Evolutionary conservation across 2,329 filamentous ascomycete species (phyloP), one percentile per base, ranked within the genome.

Genomic region (Grosmannia clavigera): DNA sequence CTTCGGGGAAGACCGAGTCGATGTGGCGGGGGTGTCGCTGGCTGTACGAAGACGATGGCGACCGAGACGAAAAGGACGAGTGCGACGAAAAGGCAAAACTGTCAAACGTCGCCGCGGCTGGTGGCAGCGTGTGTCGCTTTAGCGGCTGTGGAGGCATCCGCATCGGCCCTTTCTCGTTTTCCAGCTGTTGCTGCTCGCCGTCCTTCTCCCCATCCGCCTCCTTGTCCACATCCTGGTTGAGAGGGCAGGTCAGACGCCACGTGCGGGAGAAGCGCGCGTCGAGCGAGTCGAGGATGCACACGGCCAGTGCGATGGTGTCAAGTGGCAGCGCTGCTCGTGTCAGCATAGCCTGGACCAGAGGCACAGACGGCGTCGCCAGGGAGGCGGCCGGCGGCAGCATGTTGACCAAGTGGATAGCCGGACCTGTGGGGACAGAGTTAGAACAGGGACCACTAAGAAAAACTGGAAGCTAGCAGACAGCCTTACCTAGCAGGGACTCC

Each of bases 241-340:
- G 71, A 0, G 83, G 83, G 65, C 81, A 84, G 3, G 77, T 76
- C 60, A 81, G 74, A 27, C 84, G 80, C 83, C 83, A 87, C 61
- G 73, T 77, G 40, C 81, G 77, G 55, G 83, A 81, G 68, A 87
- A 87, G 61, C 79, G 81, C 55, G 78, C 77, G 70, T 81, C 79
- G 63, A 87, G 75, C 50, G 82, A 83, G 68, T 87, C 84, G 65
- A 87, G 76, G 57, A 87, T 81, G 74, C 82, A 85, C 48, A 84
- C 82, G 43, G 83, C 83, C 46, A 87, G 74, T 53, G 84, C 84
- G 55, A 87, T 75, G 29, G 78, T 82, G 67, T 86, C 81, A 67
- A 83, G 76, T 3, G 82, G 79, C 31, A 86, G 73, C 59, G 77
- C 72, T 60, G 83, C 78, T 63, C 81, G 78, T 60, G 74, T 75